A percentile compares a stretch with the other conserved stretches of the same genome.
Conservation (phyloP, 2,329 filamentous ascomycete genomes). For the Ophiostoma australiae region DNA sequence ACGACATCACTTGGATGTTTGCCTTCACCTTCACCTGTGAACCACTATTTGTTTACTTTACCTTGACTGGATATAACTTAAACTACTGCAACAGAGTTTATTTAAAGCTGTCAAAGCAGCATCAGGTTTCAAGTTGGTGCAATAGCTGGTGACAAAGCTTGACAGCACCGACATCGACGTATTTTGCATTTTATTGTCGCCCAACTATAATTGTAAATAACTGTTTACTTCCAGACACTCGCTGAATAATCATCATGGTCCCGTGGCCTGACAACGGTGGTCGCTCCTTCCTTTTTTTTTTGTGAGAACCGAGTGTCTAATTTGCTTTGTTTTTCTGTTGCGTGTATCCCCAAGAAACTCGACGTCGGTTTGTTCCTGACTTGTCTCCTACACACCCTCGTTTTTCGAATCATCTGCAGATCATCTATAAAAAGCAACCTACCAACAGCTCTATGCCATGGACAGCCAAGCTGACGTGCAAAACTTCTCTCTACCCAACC, state of each 20-base stretch:
- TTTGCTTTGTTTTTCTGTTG: neutral
- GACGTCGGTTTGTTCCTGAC: neutral
- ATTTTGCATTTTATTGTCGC: neutral
- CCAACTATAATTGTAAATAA: neutral
- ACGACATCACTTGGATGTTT: neutral
- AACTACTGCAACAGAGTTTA: no score
- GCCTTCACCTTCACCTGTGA: neutral
- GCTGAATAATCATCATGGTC: neutral
- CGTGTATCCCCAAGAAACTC: neutral
- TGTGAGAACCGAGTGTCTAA: neutral
- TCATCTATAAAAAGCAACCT: neutral
- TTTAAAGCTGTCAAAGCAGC: no score
- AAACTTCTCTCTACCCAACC: slow-evolving; percentile 26
- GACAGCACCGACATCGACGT: neutral
- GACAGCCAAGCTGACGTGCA: slow-evolving; percentile 21
- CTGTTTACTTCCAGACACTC: neutral
- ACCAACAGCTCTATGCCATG: slow-evolving; percentile 14
- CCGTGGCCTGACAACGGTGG: slow-evolving; percentile 1
- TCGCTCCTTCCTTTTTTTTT: neutral
- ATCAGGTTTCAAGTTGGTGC: neutral
- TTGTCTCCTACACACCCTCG: neutral
- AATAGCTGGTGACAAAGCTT: neutral
- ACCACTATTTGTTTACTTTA: neutral
- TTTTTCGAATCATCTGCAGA: neutral
- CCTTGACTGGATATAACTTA: neutral